Evolutionary conservation across 176 grass and related monocot genomes (phyloP), one percentile per base, ranked within the genome.

Genomic region (Carex scoparia): DNA sequence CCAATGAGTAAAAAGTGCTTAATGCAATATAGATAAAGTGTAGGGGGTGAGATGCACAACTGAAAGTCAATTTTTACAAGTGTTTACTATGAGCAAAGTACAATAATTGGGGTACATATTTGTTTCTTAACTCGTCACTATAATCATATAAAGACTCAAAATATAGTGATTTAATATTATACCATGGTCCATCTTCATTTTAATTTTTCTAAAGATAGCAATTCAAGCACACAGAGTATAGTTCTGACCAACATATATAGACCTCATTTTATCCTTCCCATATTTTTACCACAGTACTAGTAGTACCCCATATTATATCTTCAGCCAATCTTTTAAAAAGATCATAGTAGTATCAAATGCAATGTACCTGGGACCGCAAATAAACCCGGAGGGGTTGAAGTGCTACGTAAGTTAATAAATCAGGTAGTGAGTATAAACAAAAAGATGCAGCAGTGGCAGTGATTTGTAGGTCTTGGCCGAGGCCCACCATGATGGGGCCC

Each of bases 371-470:
- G 0, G 93, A 98, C 1, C 96, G 91, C 48, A 98, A 93, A 89
- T 93, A 98, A 7, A 98, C 91, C 0, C 96, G 91, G 44, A 98
- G 93, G 13, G 96, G 96, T 93, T 98, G 93, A 46, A 98, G 91
- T 58, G 94, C 89, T 30, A 85, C 85, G 67, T 88, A 61, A 8
- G 93, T 92, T 10, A 89, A 84, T 1, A 98, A 90, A 90, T 98
- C 96, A 4, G 96, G 96, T 1, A 98, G 87, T 44, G 93, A 94
- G 86, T 89, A 94, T 0, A 88, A 63, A 30, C 91, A 94, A 88
- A 94, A 98, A 0, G 89, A 81, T 11, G 96, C 91, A 1, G 96
- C 96, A 55, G 54, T 19, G 15, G 90, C 96, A 6, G 96, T 94
- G 88, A 98, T 95, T 80, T 90, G 60, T 1, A 88, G 88, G 84